These are phyloP conservation scores for Trypethelium eluteriae DNA, from an alignment of 495 filamentous ascomycete species.

Conservation along the genomic window DNA sequence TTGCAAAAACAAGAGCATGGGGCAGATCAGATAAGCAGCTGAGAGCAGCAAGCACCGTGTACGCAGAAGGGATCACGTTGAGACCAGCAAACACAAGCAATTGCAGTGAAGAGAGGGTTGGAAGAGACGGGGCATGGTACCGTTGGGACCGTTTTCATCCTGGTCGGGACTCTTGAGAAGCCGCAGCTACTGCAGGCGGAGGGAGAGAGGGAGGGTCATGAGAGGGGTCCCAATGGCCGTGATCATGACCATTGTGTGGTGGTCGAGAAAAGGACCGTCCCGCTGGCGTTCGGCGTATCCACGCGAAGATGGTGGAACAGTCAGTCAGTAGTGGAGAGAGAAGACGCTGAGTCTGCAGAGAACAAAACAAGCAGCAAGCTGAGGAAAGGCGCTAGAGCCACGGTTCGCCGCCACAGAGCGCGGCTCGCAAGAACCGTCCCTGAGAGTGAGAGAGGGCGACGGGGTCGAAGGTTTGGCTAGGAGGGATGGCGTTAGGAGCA, in stretches of 20 bases:
- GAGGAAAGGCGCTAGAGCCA: not conserved
- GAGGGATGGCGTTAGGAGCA: constrained; percentile 8
- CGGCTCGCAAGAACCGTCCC: constrained; percentile 1
- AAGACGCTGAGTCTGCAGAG: not conserved
- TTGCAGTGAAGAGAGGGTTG: not conserved
- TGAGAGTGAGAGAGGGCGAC: not conserved
- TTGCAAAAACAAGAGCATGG: not conserved
- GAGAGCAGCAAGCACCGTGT: constrained; percentile 12
- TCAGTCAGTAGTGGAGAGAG: not conserved
- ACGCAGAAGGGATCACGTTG: not conserved
- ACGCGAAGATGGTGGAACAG: constrained; percentile 8
- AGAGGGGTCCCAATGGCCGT: not conserved
- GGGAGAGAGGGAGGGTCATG: constrained; percentile 11
- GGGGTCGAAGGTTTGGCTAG: constrained; percentile 11
- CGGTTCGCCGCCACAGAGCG: not conserved
- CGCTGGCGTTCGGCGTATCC: constrained; percentile 8
- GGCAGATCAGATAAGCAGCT: not conserved
- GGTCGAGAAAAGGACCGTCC: constrained; percentile 10
- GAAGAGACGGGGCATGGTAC: constrained; percentile 12
- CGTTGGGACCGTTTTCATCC: constrained; percentile 18
- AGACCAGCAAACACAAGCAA: not conserved
- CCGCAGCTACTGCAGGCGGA: constrained; percentile 1
- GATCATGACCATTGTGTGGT: constrained; percentile 8
- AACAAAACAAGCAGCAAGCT: not conserved
- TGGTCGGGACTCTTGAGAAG: constrained; percentile 1